Conservation (phyloP, 129 eudicot species). For the Arctium minus region DNA sequence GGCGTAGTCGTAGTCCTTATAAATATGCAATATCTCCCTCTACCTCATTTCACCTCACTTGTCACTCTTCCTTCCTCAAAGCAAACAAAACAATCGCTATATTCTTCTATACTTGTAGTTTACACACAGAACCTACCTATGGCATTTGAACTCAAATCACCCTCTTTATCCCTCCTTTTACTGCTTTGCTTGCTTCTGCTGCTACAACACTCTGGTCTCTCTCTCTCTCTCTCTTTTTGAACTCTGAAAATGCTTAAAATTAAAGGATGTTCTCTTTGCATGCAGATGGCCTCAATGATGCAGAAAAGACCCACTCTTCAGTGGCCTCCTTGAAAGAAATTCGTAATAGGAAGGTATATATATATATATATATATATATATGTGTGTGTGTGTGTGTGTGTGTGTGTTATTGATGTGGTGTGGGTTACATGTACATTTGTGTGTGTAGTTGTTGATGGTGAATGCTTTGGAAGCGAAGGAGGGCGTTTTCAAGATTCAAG, state of each 20-base stretch:
- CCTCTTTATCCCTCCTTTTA: constrained; percentile 13
- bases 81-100: neutral
- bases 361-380: neutral
- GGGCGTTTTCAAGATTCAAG: constrained; percentile 9
- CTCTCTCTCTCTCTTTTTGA: neutral
- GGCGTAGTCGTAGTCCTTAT: neutral
- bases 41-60: constrained; percentile 6
- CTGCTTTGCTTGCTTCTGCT: constrained; percentile 21
- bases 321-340: constrained; percentile 10
- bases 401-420: neutral
- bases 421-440: neutral
- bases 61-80: constrained; percentile 21
- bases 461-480: constrained; percentile 23
- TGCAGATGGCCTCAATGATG: constrained; percentile 25
- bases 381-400: neutral
- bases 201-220: constrained; percentile 22
- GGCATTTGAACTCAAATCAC: constrained; percentile 26
- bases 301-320: constrained; percentile 11
- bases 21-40: constrained; percentile 17
- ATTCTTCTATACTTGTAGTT: neutral
- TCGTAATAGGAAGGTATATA: constrained; percentile 25
- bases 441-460: constrained; percentile 33
- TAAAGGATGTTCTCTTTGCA: neutral
- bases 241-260: neutral
- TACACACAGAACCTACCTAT: neutral